Percentiles rank a stretch among this genome's conserved stretches.
These are phyloP conservation scores for Dioscorea dumetorum DNA, from an alignment of 106 monocot species.

Conservation along the genomic window DNA sequence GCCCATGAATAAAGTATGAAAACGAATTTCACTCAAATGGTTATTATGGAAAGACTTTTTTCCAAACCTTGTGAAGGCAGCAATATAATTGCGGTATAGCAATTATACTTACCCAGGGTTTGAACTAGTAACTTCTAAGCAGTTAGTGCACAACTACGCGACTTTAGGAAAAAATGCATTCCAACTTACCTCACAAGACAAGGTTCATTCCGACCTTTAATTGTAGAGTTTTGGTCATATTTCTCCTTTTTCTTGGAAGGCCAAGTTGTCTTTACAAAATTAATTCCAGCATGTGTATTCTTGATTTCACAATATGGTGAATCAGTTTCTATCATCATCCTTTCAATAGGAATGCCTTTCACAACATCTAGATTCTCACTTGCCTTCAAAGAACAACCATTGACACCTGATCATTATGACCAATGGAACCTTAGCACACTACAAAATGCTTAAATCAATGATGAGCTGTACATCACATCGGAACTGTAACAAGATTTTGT, in stretches of 20 bases:
- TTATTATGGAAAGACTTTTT: no score
- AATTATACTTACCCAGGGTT: no score
- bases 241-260: slow-evolving; percentile 97
- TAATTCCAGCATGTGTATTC: slow-evolving; percentile 88
- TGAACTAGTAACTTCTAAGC: no score
- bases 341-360: slow-evolving; percentile 69
- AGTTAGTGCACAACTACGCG: no score
- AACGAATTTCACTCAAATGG: neutral
- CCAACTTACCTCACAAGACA: slow-evolving; percentile 70
- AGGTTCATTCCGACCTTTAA: slow-evolving; percentile 96
- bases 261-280: slow-evolving; percentile 81
- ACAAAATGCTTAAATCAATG: no score
- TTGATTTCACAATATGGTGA: slow-evolving; percentile 97
- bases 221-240: slow-evolving; percentile 59
- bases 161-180: neutral
- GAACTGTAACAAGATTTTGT: no score
- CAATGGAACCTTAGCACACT: neutral
- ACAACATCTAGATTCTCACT: slow-evolving; percentile 70
- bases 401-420: slow-evolving; percentile 47
- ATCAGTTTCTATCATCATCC: slow-evolving; percentile 98
- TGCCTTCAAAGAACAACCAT: slow-evolving; percentile 92
- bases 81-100: no score
- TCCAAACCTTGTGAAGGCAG: no score
- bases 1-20: neutral
- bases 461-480: no score